These are phyloP conservation scores for Phlegmacium glaucopus DNA, from an alignment of 768 basidiomycete species.

Conservation along the genomic window DNA sequence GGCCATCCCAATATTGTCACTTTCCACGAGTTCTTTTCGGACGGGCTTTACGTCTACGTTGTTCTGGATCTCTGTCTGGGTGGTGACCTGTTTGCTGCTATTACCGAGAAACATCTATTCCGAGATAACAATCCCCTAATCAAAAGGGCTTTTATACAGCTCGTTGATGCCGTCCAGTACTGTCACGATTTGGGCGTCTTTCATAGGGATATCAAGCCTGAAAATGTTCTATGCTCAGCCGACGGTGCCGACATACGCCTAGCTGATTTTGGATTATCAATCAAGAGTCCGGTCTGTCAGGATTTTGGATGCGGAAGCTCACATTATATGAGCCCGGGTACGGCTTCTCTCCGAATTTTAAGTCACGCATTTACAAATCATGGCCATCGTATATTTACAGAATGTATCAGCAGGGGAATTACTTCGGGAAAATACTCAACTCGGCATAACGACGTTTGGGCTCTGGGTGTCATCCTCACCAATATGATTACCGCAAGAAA, in stretches of 20 bases:
- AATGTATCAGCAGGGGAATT: conserved; percentile 49
- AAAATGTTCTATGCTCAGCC: conserved; percentile 64
- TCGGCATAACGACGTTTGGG: conserved; percentile 67
- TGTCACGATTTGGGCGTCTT: conserved; percentile 71
- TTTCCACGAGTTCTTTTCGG: conserved; percentile 59
- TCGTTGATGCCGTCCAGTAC: conserved; percentile 74
- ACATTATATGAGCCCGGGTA: conserved; percentile 72
- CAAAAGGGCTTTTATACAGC: conserved; percentile 68
- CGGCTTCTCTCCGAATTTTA: conserved; percentile 6
- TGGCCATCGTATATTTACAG: conserved; percentile 27
- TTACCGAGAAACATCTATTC: conserved; percentile 53
- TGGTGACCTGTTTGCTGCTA: conserved; percentile 72
- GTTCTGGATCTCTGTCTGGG: conserved; percentile 54
- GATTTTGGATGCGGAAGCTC: conserved; percentile 60
- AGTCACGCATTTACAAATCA: not conserved
- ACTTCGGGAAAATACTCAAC: conserved; percentile 52
- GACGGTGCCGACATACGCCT: conserved; percentile 54
- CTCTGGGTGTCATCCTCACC: conserved; percentile 74
- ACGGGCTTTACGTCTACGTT: conserved; percentile 62
- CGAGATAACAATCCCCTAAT: conserved; percentile 58
- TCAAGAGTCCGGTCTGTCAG: conserved; percentile 37
- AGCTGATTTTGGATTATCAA: conserved; percentile 79
- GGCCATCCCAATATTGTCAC: conserved; percentile 65
- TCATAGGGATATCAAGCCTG: conserved; percentile 88
- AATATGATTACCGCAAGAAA: conserved; percentile 79